Conservation (phyloP, 1,284 basidiomycete species). For the Cerioporus squamosus region DNA sequence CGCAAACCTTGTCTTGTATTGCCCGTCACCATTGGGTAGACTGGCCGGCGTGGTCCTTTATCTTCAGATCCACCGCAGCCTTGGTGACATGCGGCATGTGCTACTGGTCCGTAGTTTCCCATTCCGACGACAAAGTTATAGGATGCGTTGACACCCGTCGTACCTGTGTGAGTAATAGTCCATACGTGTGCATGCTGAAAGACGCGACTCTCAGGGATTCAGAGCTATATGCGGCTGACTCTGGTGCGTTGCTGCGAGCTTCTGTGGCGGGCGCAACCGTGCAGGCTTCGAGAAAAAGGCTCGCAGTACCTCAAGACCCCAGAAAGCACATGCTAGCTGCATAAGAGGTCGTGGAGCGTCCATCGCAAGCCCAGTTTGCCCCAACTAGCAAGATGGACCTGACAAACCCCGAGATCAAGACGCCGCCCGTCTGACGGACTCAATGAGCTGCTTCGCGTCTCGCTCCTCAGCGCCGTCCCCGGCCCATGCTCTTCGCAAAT, state of each 20-base stretch:
- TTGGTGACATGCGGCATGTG: background rate
- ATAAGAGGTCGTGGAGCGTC: background rate
- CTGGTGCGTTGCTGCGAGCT: background rate
- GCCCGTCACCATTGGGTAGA: background rate
- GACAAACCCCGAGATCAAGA: background rate
- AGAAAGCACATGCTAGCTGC: background rate
- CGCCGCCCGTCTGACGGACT: no score
- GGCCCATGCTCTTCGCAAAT: no score
- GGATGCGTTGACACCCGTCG: background rate
- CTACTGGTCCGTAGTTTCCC: constrained; percentile 1
- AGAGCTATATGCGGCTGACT: background rate
- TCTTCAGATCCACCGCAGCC: background rate
- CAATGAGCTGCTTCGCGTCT: no score
- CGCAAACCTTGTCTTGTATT: background rate
- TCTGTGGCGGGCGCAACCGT: constrained; percentile 1
- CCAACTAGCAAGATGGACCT: background rate
- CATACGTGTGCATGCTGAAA: background rate
- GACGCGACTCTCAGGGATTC: background rate
- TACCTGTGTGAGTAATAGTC: background rate
- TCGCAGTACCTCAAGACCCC: background rate
- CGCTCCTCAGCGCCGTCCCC: no score
- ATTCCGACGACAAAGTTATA: constrained; percentile 1
- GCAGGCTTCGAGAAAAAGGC: background rate
- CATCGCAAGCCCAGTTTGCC: background rate
- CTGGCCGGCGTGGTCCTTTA: background rate